Conservation (phyloP, 208 protist genomes). For the Leishmania mexicana region DNA sequence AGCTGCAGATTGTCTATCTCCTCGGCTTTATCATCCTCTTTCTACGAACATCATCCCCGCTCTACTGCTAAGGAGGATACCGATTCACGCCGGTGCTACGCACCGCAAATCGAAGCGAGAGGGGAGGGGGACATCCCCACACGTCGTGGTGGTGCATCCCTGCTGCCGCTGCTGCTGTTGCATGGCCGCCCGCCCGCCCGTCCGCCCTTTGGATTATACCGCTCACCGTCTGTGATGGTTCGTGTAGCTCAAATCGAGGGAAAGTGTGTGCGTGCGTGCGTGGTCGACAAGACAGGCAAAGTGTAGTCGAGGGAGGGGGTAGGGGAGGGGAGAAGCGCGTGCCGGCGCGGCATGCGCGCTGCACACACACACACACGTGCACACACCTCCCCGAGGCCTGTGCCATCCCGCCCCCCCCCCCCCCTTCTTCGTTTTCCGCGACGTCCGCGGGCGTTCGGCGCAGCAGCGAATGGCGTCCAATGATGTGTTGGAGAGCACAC, state of each 20-base stretch:
- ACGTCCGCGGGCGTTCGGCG: background rate
- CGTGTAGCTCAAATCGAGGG: too few species aligned
- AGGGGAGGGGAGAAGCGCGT: background rate
- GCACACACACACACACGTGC: too few species aligned
- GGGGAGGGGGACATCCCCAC: too few species aligned
- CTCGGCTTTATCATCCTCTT: constrained; percentile 60
- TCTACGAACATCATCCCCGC: constrained; percentile 31
- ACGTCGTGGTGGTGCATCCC: too few species aligned
- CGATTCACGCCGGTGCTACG: background rate
- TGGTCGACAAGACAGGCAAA: too few species aligned
- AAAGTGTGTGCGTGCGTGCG: too few species aligned
- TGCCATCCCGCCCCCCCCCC: background rate
- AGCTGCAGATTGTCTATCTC: constrained; percentile 51
- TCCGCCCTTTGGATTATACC: too few species aligned
- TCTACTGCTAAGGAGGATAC: constrained; percentile 10
- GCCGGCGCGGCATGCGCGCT: background rate
- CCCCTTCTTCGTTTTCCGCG: background rate
- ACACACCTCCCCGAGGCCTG: background rate
- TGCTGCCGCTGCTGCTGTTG: too few species aligned
- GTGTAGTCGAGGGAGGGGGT: too few species aligned
- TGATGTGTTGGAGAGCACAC: too few species aligned
- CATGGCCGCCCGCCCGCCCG: background rate
- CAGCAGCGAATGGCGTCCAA: background rate
- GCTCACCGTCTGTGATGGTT: too few species aligned
- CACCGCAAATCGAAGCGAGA: background rate